Base-by-base conservation (phyloP, 2,329 filamentous ascomycete genomes). In the Botrytis cinerea region DNA sequence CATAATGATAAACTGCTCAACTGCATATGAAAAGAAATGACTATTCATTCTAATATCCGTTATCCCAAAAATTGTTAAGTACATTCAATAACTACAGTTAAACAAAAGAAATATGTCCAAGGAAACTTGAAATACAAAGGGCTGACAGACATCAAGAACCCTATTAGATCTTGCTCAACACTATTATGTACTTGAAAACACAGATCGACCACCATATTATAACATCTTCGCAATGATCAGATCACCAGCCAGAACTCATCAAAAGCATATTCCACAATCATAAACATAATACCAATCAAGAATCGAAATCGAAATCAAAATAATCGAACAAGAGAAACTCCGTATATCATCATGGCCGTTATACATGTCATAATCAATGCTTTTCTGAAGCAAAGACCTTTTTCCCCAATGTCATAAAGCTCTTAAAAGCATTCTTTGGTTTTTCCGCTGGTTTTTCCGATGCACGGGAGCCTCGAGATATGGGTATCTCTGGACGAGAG, bases 381-480 rank as follows among this genome's bases (percentile, higher is more conserved):
- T 67, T 67, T 22, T 32, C 70, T 22, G 70, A 63, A 64, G 72
- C 57, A 73, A 73, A 73, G 32, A 73, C 72, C 67, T 71, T 73
- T 61, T 73, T 73, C 35, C 68, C 72, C 38, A 71, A 38, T n/a
- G 46, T 38, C 43, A 71, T 71, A 5, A 73, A 63, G 43, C 57
- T 64, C n/a, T 71, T 73, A 22, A 73, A 64, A 48, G 72, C 20
- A 66, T 28, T 48, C 59, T 71, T 71, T n/a, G 72, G 67, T 20
- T 73, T 73, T 61, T 73, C 68, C 46, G n/a, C 48, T 51, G 66
- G 40, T 22, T 20, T 40, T 28, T 68, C 64, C 45, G 16, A 38
- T 28, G 38, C 16, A 28, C 71, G 71, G 48, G 71, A 69, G 12
- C 48, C 45, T 46, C 71, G 62, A 25, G 63, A 10, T 40, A 5